Base-by-base conservation (phyloP, 495 filamentous ascomycete species). In the Xylaria castorea region DNA sequence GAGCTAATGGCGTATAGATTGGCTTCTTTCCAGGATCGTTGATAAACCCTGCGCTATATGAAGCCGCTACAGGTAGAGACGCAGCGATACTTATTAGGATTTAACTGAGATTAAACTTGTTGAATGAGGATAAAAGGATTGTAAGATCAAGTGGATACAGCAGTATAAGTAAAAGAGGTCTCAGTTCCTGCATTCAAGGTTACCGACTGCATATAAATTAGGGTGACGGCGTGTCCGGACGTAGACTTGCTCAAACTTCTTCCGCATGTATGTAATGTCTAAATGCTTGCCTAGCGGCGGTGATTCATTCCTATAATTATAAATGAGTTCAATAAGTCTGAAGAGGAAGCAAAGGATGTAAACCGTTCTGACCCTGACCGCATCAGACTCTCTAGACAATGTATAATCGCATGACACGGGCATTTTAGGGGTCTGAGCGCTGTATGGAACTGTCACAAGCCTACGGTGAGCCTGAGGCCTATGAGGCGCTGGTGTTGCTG, bases 321-420 rank as follows among this genome's bases (percentile, higher is more conserved):
- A 55, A 55, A 55, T 57, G 27, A 57, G 25, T 0, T 57, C 53
- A 16, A 32, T 18, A 7, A 32, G 53, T 57, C 53, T 18, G 27
- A 57, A 57, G 16, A 57, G 7, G 30, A 30, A 57, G 22, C 51
- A 55, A 55, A 55, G 51, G 4, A 55, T 55, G 51, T 55, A 55
- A 27, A 22, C 51, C 6, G 51, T 55, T 5, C 51, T 55, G 22
- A 55, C 11, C 0, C 22, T 12, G 22, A 30, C 22, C 2, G 51
- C 9, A 27, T 55, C 51, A 25, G 51, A 55, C 11, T 27, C 51
- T 9, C 25, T 55, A 8, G 30, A 22, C 30, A 25, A 14, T 14
- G 22, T 30, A 55, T 55, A 55, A 30, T 55, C 12, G 51, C 51
- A 55, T 22, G 51, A 22, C 11, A 55, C 8, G 8, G n/a, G 51